Evolutionary conservation across 2,329 filamentous ascomycete species (phyloP), one percentile per base, ranked within the genome.

Genomic region (Arthrobotrys sinensis): DNA sequence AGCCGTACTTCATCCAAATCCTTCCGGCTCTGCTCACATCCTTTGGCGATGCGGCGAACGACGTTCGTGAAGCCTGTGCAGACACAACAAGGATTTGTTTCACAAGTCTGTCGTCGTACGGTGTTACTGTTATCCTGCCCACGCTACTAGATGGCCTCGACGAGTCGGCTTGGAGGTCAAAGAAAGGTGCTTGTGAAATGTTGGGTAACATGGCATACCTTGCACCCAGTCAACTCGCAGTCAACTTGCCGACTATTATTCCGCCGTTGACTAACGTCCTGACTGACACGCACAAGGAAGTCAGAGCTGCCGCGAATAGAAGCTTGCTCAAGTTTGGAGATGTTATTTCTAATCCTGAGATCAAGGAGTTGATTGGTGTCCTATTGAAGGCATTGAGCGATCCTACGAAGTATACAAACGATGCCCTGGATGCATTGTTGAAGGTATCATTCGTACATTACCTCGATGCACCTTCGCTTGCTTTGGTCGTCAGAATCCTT

Each of bases 381-480:
- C 89, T 99, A 38, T 90, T 99, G 81, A 98, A 97, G 85, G 96
- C 96, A 79, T 89, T 99, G 76, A 99, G 96, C 82, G 96, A 99
- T 83, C 94, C 96, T 1, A 99, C 95, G 0, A 98, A 96, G 83
- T 93, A 97, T 85, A 99, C 96, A 0, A 95, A 99, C 82, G 93
- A 96, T 81, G 96, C 96, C 14, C 87, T 99, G 77, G 95, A 99
- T 84, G 88, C 93, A 0, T 89, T 99, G 75, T 97, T 99, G 86
- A 97, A 97, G 86, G 93, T 99, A n/a, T 94, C 94, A 60, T 99
- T 99, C 83, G 91, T 97, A 12, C 96, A 99, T 85, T 99, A 98
- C 83, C 89, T 99, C n/a, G 96, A 99, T 84, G 93, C 96, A 0
- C 96, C 96, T 4, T 99, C 96, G 1, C 87, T 99, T 82, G 96